Evolutionary conservation across 371 early-diverging fungal genomes (phyloP).

Genomic region (Blakeslea trispora): DNA sequence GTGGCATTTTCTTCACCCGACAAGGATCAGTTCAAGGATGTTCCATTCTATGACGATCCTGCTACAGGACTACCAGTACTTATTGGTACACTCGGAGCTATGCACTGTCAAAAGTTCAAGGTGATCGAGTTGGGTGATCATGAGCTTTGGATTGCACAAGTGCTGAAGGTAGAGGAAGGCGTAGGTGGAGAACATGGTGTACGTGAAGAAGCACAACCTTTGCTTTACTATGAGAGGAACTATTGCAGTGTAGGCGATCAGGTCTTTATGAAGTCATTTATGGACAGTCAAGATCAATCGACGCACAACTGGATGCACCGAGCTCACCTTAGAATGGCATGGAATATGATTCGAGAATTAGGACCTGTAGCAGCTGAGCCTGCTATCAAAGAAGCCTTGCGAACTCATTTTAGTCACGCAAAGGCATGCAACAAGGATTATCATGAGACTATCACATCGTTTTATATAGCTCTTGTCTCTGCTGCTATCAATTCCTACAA

Average conservation of each 20-base stretch:
- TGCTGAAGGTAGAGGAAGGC: conserved; percentile 61
- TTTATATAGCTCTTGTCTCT: conserved; percentile 52
- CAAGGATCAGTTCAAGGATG: conserved; percentile 56
- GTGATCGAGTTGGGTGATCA: conserved; percentile 66
- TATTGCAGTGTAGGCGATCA: conserved; percentile 67
- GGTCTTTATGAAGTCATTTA: conserved; percentile 57
- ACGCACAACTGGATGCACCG: conserved; percentile 61
- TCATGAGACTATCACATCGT: conserved; percentile 62
- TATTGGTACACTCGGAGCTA: conserved; percentile 61
- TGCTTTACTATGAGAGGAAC: conserved; percentile 65
- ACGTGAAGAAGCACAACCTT: conserved; percentile 53
- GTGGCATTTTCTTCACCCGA: conserved; percentile 66
- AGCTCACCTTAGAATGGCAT: conserved; percentile 64
- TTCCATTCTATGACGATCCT: conserved; percentile 56
- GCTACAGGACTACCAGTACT: conserved; percentile 59
- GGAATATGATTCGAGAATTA: conserved; percentile 58
- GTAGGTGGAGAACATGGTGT: conserved; percentile 47
- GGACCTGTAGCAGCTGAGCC: conserved; percentile 42
- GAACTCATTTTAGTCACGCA: conserved; percentile 48
- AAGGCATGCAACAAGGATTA: conserved; percentile 34
- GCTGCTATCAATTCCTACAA: conserved; percentile 40
- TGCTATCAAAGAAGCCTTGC: conserved; percentile 48
- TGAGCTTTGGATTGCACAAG: conserved; percentile 67
- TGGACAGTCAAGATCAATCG: conserved; percentile 32
- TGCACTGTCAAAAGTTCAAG: conserved; percentile 58